A percentile compares a stretch with the other conserved stretches of the same genome.
Conservation (phyloP, 108 stramenopile genomes). For the Cyclotella baltica region DNA sequence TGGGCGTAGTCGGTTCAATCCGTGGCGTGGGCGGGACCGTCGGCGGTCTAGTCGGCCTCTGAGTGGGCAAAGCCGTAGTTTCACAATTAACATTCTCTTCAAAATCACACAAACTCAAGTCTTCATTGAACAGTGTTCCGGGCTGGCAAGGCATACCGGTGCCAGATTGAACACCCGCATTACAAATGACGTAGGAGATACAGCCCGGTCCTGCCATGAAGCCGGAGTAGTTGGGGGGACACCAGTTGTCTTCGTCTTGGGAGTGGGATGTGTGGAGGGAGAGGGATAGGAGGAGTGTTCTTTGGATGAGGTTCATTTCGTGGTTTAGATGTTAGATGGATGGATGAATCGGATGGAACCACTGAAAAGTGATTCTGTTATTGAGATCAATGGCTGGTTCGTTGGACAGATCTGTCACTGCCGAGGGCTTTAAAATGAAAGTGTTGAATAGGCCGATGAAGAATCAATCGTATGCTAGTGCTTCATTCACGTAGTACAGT, state of each 20-base stretch:
- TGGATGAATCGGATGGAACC: too few species aligned
- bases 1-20: conserved; percentile 14
- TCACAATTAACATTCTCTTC: conserved; percentile 18
- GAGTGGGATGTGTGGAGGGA: not conserved
- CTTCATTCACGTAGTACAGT: too few species aligned
- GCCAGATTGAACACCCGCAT: not conserved
- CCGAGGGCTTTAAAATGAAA: too few species aligned
- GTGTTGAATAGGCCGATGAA: too few species aligned
- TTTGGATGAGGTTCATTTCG: not conserved
- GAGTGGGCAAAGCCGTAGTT: conserved; percentile 11
- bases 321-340: not conserved
- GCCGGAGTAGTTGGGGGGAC: conserved; percentile 16
- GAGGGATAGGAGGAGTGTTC: not conserved
- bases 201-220: conserved; percentile 33
- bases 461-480: too few species aligned
- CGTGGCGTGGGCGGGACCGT: conserved; percentile 8
- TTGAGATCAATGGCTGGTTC: too few species aligned
- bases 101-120: conserved; percentile 24
- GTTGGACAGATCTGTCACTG: too few species aligned
- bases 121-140: conserved; percentile 33
- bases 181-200: conserved; percentile 33
- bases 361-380: too few species aligned
- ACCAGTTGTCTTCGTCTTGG: not conserved
- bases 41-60: not conserved
- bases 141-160: conserved; percentile 3